These are phyloP conservation scores for Chaetomium olivaceum DNA, from an alignment of 2,329 filamentous ascomycete species.

Conservation along the genomic window DNA sequence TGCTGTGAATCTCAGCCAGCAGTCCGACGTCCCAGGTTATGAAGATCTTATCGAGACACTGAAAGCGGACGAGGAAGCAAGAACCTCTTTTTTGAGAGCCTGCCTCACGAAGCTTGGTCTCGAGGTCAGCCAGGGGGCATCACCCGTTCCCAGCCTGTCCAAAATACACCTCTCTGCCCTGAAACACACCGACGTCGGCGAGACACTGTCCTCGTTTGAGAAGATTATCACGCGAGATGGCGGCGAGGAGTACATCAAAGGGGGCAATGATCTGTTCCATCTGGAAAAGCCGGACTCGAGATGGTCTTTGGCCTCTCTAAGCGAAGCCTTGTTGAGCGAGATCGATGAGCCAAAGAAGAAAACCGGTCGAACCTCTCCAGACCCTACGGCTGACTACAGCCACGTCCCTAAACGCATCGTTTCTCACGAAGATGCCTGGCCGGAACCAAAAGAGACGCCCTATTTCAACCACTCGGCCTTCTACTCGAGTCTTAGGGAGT, in stretches of 20 bases:
- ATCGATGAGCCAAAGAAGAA: slow-evolving; percentile 35
- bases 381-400: slow-evolving; percentile 61
- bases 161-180: slow-evolving; percentile 77
- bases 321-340: slow-evolving; percentile 49
- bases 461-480: slow-evolving; percentile 83
- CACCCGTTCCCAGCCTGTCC: slow-evolving; percentile 76
- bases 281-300: slow-evolving; percentile 66
- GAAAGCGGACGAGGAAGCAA: slow-evolving; percentile 65
- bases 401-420: slow-evolving; percentile 72
- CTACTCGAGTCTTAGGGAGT: slow-evolving; percentile 69
- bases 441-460: slow-evolving; percentile 72
- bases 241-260: slow-evolving; percentile 71
- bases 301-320: slow-evolving; percentile 59
- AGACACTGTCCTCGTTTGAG: slow-evolving; percentile 65
- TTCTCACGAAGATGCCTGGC: slow-evolving; percentile 67
- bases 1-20: slow-evolving; percentile 70
- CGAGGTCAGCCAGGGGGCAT: slow-evolving; percentile 68
- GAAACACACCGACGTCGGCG: slow-evolving; percentile 62
- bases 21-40: slow-evolving; percentile 68
- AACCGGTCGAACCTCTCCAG: slow-evolving; percentile 29
- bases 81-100: slow-evolving; percentile 74
- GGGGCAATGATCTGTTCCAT: slow-evolving; percentile 79
- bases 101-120: slow-evolving; percentile 80
- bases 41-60: slow-evolving; percentile 68
- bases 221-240: slow-evolving; percentile 68